These are phyloP conservation scores for Obelidium mucronatum DNA, from an alignment of 192 early-diverging fungal genomes.

Conservation along the genomic window DNA sequence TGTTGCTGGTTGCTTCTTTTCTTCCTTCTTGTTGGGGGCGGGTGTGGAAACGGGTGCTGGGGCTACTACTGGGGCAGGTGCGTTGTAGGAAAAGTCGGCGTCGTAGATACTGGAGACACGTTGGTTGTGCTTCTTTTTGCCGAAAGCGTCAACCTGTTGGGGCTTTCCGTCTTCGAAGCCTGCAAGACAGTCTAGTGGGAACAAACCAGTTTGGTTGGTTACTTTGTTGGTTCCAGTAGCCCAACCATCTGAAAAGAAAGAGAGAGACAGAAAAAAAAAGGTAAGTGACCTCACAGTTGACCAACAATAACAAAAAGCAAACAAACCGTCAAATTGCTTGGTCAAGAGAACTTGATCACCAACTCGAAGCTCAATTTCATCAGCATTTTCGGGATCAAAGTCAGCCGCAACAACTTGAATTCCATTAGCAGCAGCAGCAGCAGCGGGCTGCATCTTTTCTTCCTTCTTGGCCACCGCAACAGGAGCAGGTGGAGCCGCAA, in stretches of 20 bases:
- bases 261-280: background rate
- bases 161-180: background rate
- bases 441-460: background rate
- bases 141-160: background rate
- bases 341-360: conserved; percentile 18
- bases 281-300: background rate
- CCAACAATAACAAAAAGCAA: background rate
- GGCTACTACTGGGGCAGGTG: background rate
- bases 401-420: background rate
- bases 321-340: conserved; percentile 13
- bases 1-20: too few relatives aligned
- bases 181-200: conserved; percentile 19
- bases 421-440: background rate
- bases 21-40: too few relatives aligned
- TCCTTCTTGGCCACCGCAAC: too few relatives aligned
- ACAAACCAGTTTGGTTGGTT: background rate
- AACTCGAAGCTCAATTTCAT: conserved; percentile 23
- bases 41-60: background rate
- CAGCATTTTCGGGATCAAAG: background rate
- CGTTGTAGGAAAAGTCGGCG: background rate
- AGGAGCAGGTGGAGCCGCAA: background rate
- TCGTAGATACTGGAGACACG: conserved; percentile 15
- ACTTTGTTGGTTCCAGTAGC: background rate
- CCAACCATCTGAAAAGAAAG: conserved; percentile 15
- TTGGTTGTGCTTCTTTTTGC: conserved; percentile 7